These are phyloP conservation scores for Lotus japonicus DNA, from an alignment of 306 rosid species.

Conservation along the genomic window DNA sequence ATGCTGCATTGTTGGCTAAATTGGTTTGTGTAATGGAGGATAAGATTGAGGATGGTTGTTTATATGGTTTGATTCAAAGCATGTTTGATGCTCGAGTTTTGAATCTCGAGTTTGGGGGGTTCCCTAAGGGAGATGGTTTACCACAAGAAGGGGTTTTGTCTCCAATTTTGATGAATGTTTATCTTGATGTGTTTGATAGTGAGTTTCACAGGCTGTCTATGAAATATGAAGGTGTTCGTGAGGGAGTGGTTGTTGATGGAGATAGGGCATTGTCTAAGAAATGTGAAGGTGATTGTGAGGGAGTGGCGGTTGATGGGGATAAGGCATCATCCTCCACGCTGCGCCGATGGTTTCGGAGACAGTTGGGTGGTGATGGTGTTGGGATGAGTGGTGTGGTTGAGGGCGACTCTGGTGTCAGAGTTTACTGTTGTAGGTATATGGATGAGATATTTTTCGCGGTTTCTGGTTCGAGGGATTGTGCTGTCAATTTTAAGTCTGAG, in stretches of 20 bases:
- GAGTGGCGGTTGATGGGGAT: conserved; percentile 21
- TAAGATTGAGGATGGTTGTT: conserved; percentile 61
- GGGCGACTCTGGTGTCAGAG: conserved; percentile 30
- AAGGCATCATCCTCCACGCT: conserved; percentile 40
- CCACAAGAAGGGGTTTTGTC: conserved; percentile 91
- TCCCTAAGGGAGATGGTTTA: conserved; percentile 82
- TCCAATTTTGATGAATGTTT: conserved; percentile 78
- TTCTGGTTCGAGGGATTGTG: conserved; percentile 69
- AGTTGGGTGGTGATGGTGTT: conserved; percentile 34
- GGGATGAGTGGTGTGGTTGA: conserved; percentile 12
- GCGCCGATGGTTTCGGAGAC: conserved; percentile 79
- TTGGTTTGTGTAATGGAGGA: conserved; percentile 59
- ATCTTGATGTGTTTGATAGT: conserved; percentile 70
- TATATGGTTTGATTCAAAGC: conserved; percentile 38
- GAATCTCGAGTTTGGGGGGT: conserved; percentile 87
- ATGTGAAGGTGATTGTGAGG: conserved; percentile 52
- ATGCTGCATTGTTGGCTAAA: conserved; percentile 44
- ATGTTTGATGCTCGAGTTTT: conserved; percentile 70
- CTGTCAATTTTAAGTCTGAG: conserved; percentile 56
- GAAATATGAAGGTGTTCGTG: conserved; percentile 68
- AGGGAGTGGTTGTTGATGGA: conserved; percentile 14
- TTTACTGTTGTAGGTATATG: conserved; percentile 71
- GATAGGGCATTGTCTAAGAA: conserved; percentile 48
- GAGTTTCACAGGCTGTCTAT: conserved; percentile 75
- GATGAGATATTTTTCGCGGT: conserved; percentile 75